phyloP scores from a whole-genome alignment of 768 basidiomycete species.

The Daedaleopsis sinensis region DNA sequence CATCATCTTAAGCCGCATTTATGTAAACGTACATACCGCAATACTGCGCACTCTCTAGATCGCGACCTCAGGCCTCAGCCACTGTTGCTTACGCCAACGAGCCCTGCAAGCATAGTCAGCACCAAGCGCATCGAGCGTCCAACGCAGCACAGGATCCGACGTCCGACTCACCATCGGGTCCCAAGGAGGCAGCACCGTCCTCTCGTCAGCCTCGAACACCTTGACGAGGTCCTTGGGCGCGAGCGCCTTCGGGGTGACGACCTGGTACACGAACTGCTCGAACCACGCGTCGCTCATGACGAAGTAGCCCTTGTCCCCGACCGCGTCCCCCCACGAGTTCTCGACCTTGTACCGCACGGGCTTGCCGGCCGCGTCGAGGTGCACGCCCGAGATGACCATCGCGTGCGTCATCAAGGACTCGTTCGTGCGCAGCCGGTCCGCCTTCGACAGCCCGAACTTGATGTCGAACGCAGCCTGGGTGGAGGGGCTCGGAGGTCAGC shows the following conservation, averaged over 20 bases:
- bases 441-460: slow-evolving; percentile 78
- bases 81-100: background rate
- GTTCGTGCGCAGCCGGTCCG: slow-evolving; percentile 76
- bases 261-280: slow-evolving; percentile 92
- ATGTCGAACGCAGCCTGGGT: slow-evolving; percentile 81
- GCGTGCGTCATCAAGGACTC: slow-evolving; percentile 96
- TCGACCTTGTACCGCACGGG: slow-evolving; percentile 95
- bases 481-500: background rate
- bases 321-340: slow-evolving; percentile 87
- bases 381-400: slow-evolving; percentile 93
- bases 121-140: background rate
- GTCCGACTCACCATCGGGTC: slow-evolving; percentile 75
- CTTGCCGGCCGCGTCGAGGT: slow-evolving; percentile 73
- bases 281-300: slow-evolving; percentile 96
- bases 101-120: background rate
- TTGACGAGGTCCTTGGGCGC: slow-evolving; percentile 82
- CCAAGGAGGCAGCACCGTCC: slow-evolving; percentile 81
- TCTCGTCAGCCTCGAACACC: slow-evolving; percentile 71
- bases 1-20: too few relatives aligned
- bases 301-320: slow-evolving; percentile 85
- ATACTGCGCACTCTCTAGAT: too few relatives aligned
- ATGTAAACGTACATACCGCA: too few relatives aligned
- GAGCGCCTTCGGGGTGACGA: slow-evolving; percentile 81
- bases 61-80: too few relatives aligned
- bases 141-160: background rate